phyloP scores from a whole-genome alignment of 208 protist species.

The Porcisia hertigi region DNA sequence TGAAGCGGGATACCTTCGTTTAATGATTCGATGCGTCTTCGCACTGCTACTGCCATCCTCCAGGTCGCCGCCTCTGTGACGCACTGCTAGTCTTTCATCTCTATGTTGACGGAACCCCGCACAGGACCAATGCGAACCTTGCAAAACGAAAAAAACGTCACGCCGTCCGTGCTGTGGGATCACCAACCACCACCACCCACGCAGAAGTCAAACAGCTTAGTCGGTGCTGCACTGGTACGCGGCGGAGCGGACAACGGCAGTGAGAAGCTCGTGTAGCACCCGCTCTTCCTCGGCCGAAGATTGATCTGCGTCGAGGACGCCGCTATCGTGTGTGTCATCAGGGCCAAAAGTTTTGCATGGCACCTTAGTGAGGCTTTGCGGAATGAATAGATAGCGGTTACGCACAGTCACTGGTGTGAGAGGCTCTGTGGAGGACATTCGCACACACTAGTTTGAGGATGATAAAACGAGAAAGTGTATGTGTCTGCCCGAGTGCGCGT shows the following conservation, averaged over 20 bases:
- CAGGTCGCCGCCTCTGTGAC: not conserved
- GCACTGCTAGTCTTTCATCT: not conserved
- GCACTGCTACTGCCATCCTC: not conserved
- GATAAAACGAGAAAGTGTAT: not conserved
- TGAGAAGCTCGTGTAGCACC: slow-evolving; percentile 23
- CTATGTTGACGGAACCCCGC: not conserved
- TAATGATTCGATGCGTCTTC: not conserved
- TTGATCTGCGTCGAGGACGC: not conserved
- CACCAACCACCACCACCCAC: too few relatives aligned
- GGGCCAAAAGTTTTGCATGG: not conserved
- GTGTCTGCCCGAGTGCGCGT: not conserved
- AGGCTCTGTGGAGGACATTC: slow-evolving; percentile 21
- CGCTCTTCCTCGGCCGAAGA: slow-evolving; percentile 15
- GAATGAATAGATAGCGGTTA: slow-evolving; percentile 11
- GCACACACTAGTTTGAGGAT: not conserved
- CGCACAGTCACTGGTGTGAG: slow-evolving; percentile 18
- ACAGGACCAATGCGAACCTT: not conserved
- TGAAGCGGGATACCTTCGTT: not conserved
- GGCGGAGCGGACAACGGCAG: slow-evolving; percentile 17
- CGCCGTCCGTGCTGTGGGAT: not conserved
- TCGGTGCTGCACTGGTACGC: not conserved
- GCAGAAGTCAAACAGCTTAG: not conserved
- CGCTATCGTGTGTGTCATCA: not conserved
- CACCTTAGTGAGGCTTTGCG: slow-evolving; percentile 9
- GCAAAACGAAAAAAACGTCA: not conserved